Evolutionary conservation across 2,329 filamentous ascomycete genomes (phyloP).

Genomic region (Fusarium sp.): DNA sequence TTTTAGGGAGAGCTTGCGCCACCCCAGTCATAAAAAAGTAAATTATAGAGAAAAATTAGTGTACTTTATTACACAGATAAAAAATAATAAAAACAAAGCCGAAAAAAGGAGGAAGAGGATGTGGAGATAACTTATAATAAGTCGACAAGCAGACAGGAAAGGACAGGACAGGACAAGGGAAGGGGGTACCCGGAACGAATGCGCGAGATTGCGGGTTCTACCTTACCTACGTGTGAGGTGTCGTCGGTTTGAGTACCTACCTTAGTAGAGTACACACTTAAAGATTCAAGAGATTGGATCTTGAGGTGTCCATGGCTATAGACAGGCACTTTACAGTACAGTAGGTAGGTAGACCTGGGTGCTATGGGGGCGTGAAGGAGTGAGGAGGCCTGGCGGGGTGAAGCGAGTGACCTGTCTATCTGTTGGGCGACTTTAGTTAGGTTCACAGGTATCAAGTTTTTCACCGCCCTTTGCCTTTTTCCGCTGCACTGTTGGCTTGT

Average conservation of each 20-base stretch:
- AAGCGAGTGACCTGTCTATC: conserved; percentile 30
- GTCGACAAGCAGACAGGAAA: conserved; percentile 5
- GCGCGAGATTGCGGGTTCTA: conserved; percentile 44
- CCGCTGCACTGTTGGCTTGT: conserved; percentile 32
- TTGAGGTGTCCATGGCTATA: conserved; percentile 25
- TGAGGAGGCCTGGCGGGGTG: conserved; percentile 31
- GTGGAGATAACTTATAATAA: conserved; percentile 37
- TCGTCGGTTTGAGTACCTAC: conserved; percentile 4
- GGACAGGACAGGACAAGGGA: conserved; percentile 2
- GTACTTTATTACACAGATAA: too few species aligned
- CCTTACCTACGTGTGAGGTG: conserved; percentile 5
- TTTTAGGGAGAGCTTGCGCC: too few species aligned
- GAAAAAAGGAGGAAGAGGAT: conserved; percentile 30
- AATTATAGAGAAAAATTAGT: too few species aligned
- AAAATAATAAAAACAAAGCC: too few species aligned
- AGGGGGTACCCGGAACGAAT: conserved; percentile 38
- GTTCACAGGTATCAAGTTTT: conserved; percentile 41
- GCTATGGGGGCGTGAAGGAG: conserved; percentile 19
- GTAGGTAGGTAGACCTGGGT: neutral
- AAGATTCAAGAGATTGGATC: conserved; percentile 44
- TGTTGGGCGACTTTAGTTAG: conserved; percentile 41
- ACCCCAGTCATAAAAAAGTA: too few species aligned
- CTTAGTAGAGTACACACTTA: conserved; percentile 12
- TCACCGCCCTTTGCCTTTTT: conserved; percentile 46
- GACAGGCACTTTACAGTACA: neutral